Base-by-base conservation (phyloP, 768 basidiomycete genomes). In the Serpula lacrymans region DNA sequence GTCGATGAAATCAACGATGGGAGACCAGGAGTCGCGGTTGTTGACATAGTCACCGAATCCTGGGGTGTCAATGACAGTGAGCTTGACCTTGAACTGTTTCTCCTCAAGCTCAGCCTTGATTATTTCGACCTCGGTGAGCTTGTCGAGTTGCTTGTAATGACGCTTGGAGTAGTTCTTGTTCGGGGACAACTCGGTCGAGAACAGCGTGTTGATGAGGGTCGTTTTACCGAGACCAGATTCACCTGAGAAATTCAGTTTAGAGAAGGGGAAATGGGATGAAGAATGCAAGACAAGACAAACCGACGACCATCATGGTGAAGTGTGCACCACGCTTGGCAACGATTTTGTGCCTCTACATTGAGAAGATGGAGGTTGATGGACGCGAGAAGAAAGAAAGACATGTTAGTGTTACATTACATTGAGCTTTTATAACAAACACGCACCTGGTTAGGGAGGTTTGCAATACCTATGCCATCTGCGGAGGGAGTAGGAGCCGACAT, bases 11-110 rank as follows among this genome's bases (percentile, higher is more conserved):
- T 99, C 95, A 60, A 99, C 84, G 52, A 99, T 98, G 39, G 96
- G 96, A 21, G 80, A 77, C 96, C 96, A 99, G 14, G 91, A 94
- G 65, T 98, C 96, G 42, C 91, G 82, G 79, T 99, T 99, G 88
- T 99, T 99, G 70, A 99, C 95, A 58, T 97, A 98, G 85, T 99
- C 96, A 26, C 96, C 96, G 49, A 98, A 99, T 21, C 96, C 96
- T 40, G 96, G 96, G 9, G 95, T 97, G 67, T 99, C 96, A 50
- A 99, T 95, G 61, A 98, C 96, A 13, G 88, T 94, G 49, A 99
- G 82, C 75, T 97, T 98, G 75, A 97, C 94, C 67, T 93, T 95
- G 82, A 98, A 98, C 60, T 91, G 88, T 63, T 94, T 91, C 68
- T 98, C 96, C 69, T 98, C 96, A 17, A 99, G 81, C 70, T 97